Evolutionary conservation across 2,329 filamentous ascomycete species (phyloP).

Genomic region (Xylaria arbuscula): DNA sequence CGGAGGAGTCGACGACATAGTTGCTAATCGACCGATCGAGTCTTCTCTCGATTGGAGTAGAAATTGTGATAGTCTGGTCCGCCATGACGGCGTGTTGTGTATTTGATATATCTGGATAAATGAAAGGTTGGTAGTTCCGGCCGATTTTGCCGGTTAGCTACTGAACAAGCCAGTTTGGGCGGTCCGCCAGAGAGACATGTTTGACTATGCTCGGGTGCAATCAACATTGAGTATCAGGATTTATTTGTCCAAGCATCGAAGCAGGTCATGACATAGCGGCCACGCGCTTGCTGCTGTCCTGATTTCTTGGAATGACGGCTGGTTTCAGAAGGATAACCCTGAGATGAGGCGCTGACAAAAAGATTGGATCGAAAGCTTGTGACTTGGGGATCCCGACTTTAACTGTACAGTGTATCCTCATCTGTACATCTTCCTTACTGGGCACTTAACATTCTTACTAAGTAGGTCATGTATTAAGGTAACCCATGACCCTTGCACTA

Average conservation of each 20-base stretch:
- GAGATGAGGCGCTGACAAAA: conserved; percentile 33
- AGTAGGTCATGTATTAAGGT: no score
- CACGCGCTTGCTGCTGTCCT: conserved; percentile 5
- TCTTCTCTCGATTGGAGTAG: conserved; percentile 23
- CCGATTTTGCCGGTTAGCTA: conserved; percentile 37
- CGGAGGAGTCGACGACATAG: conserved; percentile 10
- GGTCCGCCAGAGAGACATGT: conserved; percentile 3
- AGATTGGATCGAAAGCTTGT: neutral
- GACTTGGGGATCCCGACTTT: neutral
- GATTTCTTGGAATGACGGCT: conserved; percentile 25
- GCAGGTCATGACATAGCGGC: neutral
- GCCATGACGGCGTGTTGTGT: conserved; percentile 28
- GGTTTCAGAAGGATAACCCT: conserved; percentile 29
- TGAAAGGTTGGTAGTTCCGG: conserved; percentile 30
- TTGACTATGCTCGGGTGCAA: neutral
- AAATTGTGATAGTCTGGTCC: conserved; percentile 31
- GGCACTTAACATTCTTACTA: neutral
- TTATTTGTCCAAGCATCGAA: conserved; percentile 10
- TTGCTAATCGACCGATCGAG: conserved; percentile 25
- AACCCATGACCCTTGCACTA: no score
- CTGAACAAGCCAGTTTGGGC: conserved; percentile 23
- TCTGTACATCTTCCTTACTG: no score
- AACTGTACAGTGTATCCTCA: neutral
- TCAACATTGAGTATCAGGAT: neutral
- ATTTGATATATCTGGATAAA: conserved; percentile 40